A percentile compares a stretch with the other conserved stretches of the same genome.
These are phyloP conservation scores for Paramecium sonneborni DNA, from an alignment of 73 alveolate species.

Conservation along the genomic window DNA sequence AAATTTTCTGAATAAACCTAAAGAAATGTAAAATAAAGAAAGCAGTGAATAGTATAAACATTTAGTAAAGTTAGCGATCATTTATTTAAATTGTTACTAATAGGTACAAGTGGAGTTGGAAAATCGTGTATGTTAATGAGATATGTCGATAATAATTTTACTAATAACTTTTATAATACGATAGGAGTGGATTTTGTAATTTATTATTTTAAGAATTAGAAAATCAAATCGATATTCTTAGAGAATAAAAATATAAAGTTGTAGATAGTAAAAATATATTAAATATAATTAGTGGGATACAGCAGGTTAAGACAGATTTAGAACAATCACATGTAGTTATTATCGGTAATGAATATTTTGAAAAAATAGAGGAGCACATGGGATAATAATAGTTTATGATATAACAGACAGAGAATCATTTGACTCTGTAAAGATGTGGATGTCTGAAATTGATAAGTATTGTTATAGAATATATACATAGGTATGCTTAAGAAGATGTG, in stretches of 20 bases:
- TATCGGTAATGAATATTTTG: constrained; percentile 41
- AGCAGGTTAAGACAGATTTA: constrained; percentile 87
- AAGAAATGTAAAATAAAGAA: constrained; percentile 9
- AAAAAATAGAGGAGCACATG: constrained; percentile 81
- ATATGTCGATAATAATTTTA: constrained; percentile 76
- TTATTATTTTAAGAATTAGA: constrained; percentile 1
- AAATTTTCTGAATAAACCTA: constrained; percentile 40
- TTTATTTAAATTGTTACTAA: constrained; percentile 77
- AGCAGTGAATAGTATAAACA: constrained; percentile 20
- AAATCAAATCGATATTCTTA: constrained; percentile 63
- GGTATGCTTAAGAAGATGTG: constrained; percentile 79
- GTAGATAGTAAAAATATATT: constrained; percentile 43
- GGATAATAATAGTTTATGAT: constrained; percentile 84
- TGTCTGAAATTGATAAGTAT: constrained; percentile 84
- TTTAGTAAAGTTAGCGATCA: constrained; percentile 66
- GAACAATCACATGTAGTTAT: constrained; percentile 81
- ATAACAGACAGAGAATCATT: constrained; percentile 83
- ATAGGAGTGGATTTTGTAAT: constrained; percentile 78
- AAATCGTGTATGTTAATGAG: constrained; percentile 75
- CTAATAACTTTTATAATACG: constrained; percentile 69
- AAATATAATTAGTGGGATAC: constrained; percentile 78
- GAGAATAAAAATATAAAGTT: constrained; percentile 54
- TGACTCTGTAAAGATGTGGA: constrained; percentile 85
- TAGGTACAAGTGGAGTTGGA: constrained; percentile 85
- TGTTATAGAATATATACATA: not conserved